Evolutionary conservation across 176 grass and related monocot genomes (phyloP), one percentile per base, ranked within the genome.

Genomic region (Musa itinerans): DNA sequence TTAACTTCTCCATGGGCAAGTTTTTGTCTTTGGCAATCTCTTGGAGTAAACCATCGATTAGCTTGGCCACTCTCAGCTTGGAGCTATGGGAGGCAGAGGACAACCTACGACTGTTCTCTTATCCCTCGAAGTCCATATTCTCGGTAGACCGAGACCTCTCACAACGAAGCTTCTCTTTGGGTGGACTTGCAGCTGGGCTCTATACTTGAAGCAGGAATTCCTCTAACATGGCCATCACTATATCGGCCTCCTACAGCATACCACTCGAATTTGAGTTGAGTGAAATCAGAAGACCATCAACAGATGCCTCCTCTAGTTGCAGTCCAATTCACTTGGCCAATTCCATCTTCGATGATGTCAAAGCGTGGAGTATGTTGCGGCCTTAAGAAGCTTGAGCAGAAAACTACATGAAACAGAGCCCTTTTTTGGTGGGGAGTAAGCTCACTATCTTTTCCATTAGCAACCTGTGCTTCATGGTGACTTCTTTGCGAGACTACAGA

Each of bases 381-480:
- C 88, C 82, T 89, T 99, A 64, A 94, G 88, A 66, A 99, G 91
- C 78, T 83, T 86, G 22, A 94, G 84, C 26, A 99, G 56, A 76
- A 94, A 99, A 1, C 84, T 72, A 71, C 90, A 99, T 10, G 90
- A 89, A 34, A 91, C 91, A 26, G 95, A 81, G 72, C 87, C 84
- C 71, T 83, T 83, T 27, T 69, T 92, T 88, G 14, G 53, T 67
- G 0, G 94, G 90, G 11, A 93, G 71, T 61, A 98, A 82, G 69
- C 86, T 98, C 11, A 93, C 86, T 61, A 93, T 87, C 82, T 93
- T 98, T 69, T 93, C 95, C 7, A 99, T 72, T 21, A 92, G 74
- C 57, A 94, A 43, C 34, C 34, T 43, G 81, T 43, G 34, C 34
- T 43, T 43, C 34, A 86, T 90, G 29, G 84, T 54, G 8, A 74